Evolutionary conservation across 2,329 filamentous ascomycete genomes (phyloP), one percentile per base, ranked within the genome.

Genomic region (Fusarium marasasianum): DNA sequence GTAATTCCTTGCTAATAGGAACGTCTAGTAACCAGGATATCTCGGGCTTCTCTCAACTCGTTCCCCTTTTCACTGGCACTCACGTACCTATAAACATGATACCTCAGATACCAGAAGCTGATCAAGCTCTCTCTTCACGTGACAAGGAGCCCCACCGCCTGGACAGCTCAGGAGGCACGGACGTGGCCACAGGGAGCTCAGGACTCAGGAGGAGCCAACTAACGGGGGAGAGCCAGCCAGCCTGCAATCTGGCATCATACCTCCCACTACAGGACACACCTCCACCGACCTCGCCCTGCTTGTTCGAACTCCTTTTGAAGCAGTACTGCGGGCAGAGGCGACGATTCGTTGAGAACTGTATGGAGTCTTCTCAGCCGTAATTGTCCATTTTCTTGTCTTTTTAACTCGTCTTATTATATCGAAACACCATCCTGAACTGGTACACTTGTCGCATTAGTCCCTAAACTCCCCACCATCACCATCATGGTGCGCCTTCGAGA

Each of bases 401-500:
- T 72, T 56, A 47, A 69, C 59, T 45, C 62, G 61, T 62, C 65
- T 63, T 61, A 56, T 71, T 58, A 63, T 69, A 66, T 67, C 45
- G n/a, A 71, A 71, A 68, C 71, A 57, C 53, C 69, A 58, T 75
- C 67, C 63, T 65, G 70, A 76, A 57, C 72, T 75, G 71, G 76
- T 66, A 66, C 60, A 59, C 71, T 70, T 71, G 72, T 78, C 72
- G 74, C 67, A 76, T 78, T 68, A 73, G 65, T 69, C 69, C 50
- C 50, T 68, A 47, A 54, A 43, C 63, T 68, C 65, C 79, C 81
- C 79, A 68, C 77, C 77, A 77, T 78, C 79, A 77, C 78, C 81
- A 85, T 77, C 83, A 99, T 99, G 96, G 96, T 98, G 85, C 94
- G 95, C 86, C 89, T 98, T 84, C 91, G 96, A 88, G 95, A 98